phyloP scores from a whole-genome alignment of 768 basidiomycete genomes.

The Wakefieldia striispora region DNA sequence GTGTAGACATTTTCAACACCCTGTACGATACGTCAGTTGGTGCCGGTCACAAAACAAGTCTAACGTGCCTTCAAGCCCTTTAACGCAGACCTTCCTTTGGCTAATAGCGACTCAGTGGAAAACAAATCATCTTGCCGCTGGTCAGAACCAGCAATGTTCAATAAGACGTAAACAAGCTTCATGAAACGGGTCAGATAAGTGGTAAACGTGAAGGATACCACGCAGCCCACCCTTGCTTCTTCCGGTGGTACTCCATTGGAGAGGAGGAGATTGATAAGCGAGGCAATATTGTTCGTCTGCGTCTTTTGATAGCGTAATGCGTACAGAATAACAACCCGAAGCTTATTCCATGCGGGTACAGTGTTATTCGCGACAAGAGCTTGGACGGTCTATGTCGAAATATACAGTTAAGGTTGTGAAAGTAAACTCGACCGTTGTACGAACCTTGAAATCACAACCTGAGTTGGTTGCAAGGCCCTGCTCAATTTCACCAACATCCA shows the following conservation, averaged over 20 bases:
- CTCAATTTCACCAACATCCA: slow-evolving; percentile 93
- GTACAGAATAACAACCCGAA: slow-evolving; percentile 87
- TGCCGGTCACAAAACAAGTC: background rate
- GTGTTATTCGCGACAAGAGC: slow-evolving; percentile 63
- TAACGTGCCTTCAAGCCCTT: slow-evolving; percentile 87
- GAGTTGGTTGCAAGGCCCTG: slow-evolving; percentile 93
- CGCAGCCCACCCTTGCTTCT: slow-evolving; percentile 58
- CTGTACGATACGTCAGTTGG: slow-evolving; percentile 38
- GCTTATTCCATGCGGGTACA: slow-evolving; percentile 78
- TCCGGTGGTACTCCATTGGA: slow-evolving; percentile 74
- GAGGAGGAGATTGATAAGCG: slow-evolving; percentile 70
- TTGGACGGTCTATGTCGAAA: slow-evolving; percentile 68
- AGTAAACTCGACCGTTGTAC: slow-evolving; percentile 13
- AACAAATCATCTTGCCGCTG: slow-evolving; percentile 98
- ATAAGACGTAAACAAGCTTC: slow-evolving; percentile 87
- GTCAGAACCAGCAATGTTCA: slow-evolving; percentile 93
- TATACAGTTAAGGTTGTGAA: background rate
- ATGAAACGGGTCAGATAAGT: slow-evolving; percentile 10
- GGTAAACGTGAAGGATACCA: slow-evolving; percentile 6
- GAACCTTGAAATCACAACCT: slow-evolving; percentile 83
- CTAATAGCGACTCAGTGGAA: slow-evolving; percentile 90
- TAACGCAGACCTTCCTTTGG: slow-evolving; percentile 89
- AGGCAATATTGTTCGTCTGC: slow-evolving; percentile 76
- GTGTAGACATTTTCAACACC: slow-evolving; percentile 99
- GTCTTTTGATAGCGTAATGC: slow-evolving; percentile 94